Base-by-base conservation (phyloP, 2,329 filamentous ascomycete genomes). In the Diaporthe sp. region DNA sequence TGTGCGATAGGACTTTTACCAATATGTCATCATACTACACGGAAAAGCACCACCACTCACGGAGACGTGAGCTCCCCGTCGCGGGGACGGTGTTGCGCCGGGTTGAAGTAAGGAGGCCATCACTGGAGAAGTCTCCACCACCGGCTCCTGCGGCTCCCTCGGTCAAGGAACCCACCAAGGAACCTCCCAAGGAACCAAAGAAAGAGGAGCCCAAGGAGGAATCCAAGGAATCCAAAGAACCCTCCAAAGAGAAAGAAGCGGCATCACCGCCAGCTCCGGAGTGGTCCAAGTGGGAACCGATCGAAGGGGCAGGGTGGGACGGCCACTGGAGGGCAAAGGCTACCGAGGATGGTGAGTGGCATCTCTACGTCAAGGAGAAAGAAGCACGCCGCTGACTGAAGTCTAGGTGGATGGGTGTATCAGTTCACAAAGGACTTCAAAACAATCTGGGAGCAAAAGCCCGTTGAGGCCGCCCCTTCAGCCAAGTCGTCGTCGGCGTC, bases 251-350 rank as follows among this genome's bases (percentile, higher is more conserved):
- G 65, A 70, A 42, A 31, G 39, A 49, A 17, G 25, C 25, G 15
- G 49, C 25, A 25, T 22, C 62, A 2, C 58, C 70, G 22, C 68
- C 72, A 37, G 31, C 57, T 28, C 55, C 57, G 46, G 44, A 51
- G 22, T 77, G 76, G 73, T 75, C 76, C 25, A 37, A 75, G 22
- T 77, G 76, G 76, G 37, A 73, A 57, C 51, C 62, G 19, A 42
- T 75, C 34, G 49, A 71, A 6, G 60, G 42, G 8, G 25, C 61
- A 13, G 34, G 39, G 3, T 77, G 76, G 73, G 75, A 76, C 17
- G 75, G 75, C 28, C 62, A 75, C 46, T 76, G 75, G 75, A 74
- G 75, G 46, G 75, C 73, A 15, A 73, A 60, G 8, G 28, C 57
- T 9, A 44, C 51, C 6, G 61, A 65, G 28, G 61, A 73, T 55